Evolutionary conservation across 1,139 yeast species (phyloP), one percentile per base, ranked within the genome.

Genomic region (Casaregolazyma suthepensis): DNA sequence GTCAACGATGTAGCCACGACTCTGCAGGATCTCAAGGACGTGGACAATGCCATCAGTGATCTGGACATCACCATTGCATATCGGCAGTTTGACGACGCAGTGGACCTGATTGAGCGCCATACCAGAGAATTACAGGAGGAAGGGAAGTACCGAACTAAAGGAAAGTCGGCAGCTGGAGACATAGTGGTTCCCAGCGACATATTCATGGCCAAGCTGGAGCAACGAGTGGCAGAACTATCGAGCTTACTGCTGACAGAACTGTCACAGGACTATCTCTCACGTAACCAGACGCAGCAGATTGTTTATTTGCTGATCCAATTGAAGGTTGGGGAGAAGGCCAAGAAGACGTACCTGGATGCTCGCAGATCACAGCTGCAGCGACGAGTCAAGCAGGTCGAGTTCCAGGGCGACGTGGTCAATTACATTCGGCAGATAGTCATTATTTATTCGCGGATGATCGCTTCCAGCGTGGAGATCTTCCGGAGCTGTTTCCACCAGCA

Each of bases 31-130:
- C 42, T 52, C 50, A 50, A 51, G 52, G 74, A 76, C 48, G 74
- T 83, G 44, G 88, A 83, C 59, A 87, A 83, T 53, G 72, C 76
- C 50, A 73, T 85, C 31, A 87, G 83, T 57, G 88, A 84, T 56
- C 75, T 84, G 35, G 93, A 85, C 64, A 80, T 83, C 26, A 75
- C 76, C 55, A 76, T 85, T 35, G 84, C 88, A 5, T 86, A 83
- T 62, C 79, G 82, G 56, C 76, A 76, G 56, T 83, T 77, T 62
- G 69, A 71, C 22, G 80, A 75, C 50, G 82, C 87, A 0, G 84
- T 82, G 1, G 80, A 79, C 3, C 67, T 76, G 43, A 73, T 82
- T 48, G 52, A 44, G 15, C 17, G 48, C 7, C 46, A 49, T 20
- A 20, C 31, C 1, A 20, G 17, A 13, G 45, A 35, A 19, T 18